Conservation (phyloP, 2,329 filamentous ascomycete species). For the Keithomyces neogunnii region DNA sequence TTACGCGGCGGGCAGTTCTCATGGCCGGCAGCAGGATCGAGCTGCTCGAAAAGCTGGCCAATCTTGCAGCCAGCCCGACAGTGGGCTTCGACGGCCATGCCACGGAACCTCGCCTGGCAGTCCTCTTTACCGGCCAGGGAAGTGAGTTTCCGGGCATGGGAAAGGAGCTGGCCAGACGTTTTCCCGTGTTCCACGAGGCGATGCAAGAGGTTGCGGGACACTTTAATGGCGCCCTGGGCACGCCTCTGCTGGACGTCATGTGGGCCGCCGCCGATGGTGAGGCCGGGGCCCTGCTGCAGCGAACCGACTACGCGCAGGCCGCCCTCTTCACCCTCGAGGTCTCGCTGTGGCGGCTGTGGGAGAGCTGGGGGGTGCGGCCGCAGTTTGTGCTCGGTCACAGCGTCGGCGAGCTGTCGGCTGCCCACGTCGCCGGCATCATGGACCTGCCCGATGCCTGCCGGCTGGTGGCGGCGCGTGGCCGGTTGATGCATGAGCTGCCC, state of each 20-base stretch:
- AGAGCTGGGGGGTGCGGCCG: constrained; percentile 20
- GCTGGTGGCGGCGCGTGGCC: constrained; percentile 21
- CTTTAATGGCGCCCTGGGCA: too few species aligned
- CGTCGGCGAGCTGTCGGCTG: constrained; percentile 18
- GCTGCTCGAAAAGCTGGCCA: too few species aligned
- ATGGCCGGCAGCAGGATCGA: too few species aligned
- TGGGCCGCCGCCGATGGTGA: constrained; percentile 17
- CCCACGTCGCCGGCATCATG: constrained; percentile 22
- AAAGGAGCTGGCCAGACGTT: constrained; percentile 15
- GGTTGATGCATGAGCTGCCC: constrained; percentile 39
- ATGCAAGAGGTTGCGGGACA: constrained; percentile 7
- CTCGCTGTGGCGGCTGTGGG: constrained; percentile 21
- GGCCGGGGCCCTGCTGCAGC: constrained; percentile 15
- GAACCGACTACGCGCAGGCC: constrained; percentile 23
- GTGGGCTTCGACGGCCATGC: too few species aligned
- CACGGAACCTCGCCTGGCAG: too few species aligned
- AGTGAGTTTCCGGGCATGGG: constrained; percentile 24
- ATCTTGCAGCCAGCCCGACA: too few species aligned
- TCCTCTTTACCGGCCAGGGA: constrained; percentile 29
- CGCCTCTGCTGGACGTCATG: constrained; percentile 17
- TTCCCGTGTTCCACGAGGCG: constrained; percentile 17
- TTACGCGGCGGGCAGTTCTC: too few species aligned
- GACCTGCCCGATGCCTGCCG: constrained; percentile 20
- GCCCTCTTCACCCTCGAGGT: constrained; percentile 25
- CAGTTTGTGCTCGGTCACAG: constrained; percentile 18